Conservation (phyloP, 257 asterid genomes). For the Schizonepeta tenuifolia region DNA sequence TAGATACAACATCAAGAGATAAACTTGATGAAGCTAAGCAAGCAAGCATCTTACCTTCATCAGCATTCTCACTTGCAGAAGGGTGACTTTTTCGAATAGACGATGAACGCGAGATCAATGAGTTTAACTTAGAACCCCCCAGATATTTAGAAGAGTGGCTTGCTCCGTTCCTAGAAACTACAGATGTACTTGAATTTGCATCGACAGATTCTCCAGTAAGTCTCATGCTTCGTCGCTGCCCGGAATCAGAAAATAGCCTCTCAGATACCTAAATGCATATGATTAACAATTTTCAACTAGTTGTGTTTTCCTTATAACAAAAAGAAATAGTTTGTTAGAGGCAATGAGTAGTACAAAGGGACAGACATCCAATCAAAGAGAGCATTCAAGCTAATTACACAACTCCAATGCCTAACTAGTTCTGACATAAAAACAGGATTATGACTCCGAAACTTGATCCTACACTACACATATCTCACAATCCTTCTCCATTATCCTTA, state of each 20-base stretch:
- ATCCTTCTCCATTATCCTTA: background rate
- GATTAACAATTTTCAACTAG: conserved; percentile 20
- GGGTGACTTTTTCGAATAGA: conserved; percentile 73
- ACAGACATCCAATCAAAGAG: background rate
- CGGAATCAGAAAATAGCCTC: conserved; percentile 92
- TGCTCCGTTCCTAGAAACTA: conserved; percentile 69
- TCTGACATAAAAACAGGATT: too few relatives aligned
- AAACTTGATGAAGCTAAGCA: background rate
- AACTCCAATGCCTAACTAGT: background rate
- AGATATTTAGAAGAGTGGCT: conserved; percentile 65
- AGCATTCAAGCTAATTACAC: background rate
- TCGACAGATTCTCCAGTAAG: conserved; percentile 81
- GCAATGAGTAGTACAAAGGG: background rate
- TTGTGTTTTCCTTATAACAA: background rate
- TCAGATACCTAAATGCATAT: conserved; percentile 78
- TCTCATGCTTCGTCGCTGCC: conserved; percentile 90
- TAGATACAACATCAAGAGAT: conserved; percentile 17
- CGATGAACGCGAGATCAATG: conserved; percentile 65
- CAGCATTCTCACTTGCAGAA: conserved; percentile 62
- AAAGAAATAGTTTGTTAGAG: background rate
- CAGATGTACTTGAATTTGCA: conserved; percentile 52
- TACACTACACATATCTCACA: background rate
- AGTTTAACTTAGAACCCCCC: conserved; percentile 64
- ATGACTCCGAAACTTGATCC: background rate
- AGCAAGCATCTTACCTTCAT: conserved; percentile 71